Evolutionary conservation across 495 filamentous ascomycete genomes (phyloP), one percentile per base, ranked within the genome.

Genomic region (Neurospora sp.): DNA sequence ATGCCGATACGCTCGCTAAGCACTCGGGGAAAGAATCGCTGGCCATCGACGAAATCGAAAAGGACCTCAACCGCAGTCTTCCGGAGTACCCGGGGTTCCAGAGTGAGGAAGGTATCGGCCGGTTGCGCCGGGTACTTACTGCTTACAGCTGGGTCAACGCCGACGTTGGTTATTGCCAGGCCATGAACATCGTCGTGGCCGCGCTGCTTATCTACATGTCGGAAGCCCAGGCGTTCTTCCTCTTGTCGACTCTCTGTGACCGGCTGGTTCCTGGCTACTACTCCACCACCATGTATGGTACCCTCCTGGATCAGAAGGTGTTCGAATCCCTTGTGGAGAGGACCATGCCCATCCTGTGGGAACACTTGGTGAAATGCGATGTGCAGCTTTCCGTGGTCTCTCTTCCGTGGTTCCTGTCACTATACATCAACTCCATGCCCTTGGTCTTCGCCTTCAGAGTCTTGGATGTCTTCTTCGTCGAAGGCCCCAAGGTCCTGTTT

Each of bases 391-490:
- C 96, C 0, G 96, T 99, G 39, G 96, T 98, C 9, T 98, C 95
- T 38, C 86, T 99, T 10, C 96, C 96, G 21, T 99, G 96, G 96
- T 99, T 99, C 78, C 88, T 99, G 31, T 98, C 94, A 8, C 87
- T 99, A 6, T 99, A 98, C 79, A 97, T 99, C 85, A 99, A 99
- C 85, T 98, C 94, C 0, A 98, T 99, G 95, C 96, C 96, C 7
- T 84, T 99, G 0, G 93, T 97, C 5, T 99, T 99, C 80, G 96
- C 96, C 38, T 98, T 98, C 82, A 88, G 96, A 42, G 96, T 99
- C 28, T 81, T 99, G 69, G 96, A 99, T 79, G 94, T 99, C 70
- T 99, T 99, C 84, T 99, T 99, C 82, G 87, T 99, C 62, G 96
- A 99, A 82, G 96, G 96, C 0, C 94, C 96, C 5, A 98, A 98